Evolutionary conservation across 2,329 filamentous ascomycete genomes (phyloP), one percentile per base, ranked within the genome.

Genomic region (Chrysosphaeria jannelii): DNA sequence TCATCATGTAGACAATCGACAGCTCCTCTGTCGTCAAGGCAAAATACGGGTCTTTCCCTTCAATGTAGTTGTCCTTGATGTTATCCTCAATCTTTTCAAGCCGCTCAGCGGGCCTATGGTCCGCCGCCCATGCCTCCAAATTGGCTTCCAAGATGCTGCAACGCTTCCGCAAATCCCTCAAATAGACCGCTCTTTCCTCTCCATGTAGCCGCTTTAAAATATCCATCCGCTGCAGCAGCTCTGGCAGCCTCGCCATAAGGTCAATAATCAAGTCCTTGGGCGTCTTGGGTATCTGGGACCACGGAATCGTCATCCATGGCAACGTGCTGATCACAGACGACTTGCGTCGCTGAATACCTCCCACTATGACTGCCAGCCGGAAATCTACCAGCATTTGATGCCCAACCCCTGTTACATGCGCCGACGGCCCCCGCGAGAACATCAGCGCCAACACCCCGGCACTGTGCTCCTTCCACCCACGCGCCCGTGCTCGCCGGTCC

Each of bases 341-440:
- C 24, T 27, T 33, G 12, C 31, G 29, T 3, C 14, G 14, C 2
- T 21, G 25, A 11, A 34, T 31, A 13, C 29, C 17, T 0, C 19
- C 14, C 6, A 34, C 24, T 4, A 32, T 29, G 19, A 33, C 18
- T 4, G 31, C 12, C 4, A 33, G 19, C 6, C 31, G 31, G 13
- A 27, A 32, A 23, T 33, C 31, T 9, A 31, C 28, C 28, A 33
- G 32, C 29, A 33, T 29, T 14, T 30, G 29, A 10, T 33, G 31
- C 6, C 30, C 31, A 15, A 32, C 13, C 17, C 31, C 31, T 1
- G 10, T 3, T 4, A 32, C 19, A 19, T 33, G 30, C 10, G 28
- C 31, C 6, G 31, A 25, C 4, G 31, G 31, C 2, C 28, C 25
- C 2, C 31, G 28, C 6, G 29, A 28, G 6, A 14, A 24, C 3